Conservation (phyloP, 2,329 filamentous ascomycete genomes). For the Mollisiaceae sp. region DNA sequence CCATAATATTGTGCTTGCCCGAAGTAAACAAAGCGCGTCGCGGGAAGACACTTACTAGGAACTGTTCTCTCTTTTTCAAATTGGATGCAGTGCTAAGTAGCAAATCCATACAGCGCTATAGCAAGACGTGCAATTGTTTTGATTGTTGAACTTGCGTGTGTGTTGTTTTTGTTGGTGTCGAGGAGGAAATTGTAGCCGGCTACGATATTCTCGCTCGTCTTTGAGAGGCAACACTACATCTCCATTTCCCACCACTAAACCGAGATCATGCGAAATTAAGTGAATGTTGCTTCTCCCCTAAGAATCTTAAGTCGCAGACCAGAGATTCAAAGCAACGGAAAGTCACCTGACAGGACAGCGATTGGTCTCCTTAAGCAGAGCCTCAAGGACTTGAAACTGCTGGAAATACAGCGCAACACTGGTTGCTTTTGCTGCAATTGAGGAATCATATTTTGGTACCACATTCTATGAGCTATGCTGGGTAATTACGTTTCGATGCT, state of each 20-base stretch:
- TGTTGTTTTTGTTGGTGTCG: background rate
- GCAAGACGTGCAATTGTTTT: background rate
- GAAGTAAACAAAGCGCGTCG: conserved; percentile 1
- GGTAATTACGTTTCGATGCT: background rate
- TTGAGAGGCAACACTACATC: background rate
- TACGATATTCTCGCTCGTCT: no score
- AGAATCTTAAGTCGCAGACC: background rate
- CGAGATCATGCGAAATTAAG: background rate
- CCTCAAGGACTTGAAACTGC: background rate
- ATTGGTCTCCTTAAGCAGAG: background rate
- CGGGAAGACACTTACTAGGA: conserved; percentile 2
- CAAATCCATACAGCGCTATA: background rate
- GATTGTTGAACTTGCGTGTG: background rate
- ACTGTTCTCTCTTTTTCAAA: background rate
- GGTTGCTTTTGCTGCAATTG: background rate
- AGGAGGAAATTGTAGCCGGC: background rate
- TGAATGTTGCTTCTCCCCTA: background rate
- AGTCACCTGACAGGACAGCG: background rate
- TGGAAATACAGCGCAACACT: background rate
- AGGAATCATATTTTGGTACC: background rate
- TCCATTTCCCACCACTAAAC: background rate
- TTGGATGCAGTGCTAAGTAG: background rate
- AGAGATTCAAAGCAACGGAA: background rate
- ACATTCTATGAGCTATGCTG: background rate
- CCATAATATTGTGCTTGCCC: background rate